Evolutionary conservation across 441 rosid species (phyloP).

Genomic region (Syzygium syzygioides): DNA sequence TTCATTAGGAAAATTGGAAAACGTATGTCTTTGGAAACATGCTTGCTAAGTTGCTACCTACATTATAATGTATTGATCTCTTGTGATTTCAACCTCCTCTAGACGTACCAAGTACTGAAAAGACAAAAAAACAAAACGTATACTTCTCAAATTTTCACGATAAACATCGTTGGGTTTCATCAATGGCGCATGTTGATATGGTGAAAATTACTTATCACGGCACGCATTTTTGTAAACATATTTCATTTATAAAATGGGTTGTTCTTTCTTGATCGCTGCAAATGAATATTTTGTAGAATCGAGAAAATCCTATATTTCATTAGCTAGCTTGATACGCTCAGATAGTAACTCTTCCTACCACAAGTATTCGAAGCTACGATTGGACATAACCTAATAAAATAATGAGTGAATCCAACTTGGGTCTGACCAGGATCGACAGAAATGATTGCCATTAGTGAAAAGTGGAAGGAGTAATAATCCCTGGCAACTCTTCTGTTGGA

Average conservation of each 20-base stretch:
- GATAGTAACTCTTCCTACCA: not conserved
- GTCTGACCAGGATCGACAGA: not conserved
- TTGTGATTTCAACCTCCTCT: not conserved
- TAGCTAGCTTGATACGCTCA: not conserved
- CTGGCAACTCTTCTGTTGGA: not conserved
- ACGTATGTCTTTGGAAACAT: not conserved
- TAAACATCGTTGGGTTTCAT: not conserved
- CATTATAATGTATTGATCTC: not conserved
- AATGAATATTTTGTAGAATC: not conserved
- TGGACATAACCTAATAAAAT: not conserved
- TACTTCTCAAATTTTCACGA: not conserved
- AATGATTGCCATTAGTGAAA: not conserved
- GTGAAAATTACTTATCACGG: not conserved
- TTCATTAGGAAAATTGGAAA: not conserved
- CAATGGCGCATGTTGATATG: not conserved
- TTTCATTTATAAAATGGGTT: not conserved
- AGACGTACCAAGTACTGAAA: not conserved
- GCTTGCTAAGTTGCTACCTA: not conserved
- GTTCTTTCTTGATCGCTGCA: not conserved
- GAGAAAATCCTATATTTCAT: not conserved
- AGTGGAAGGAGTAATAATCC: not conserved
- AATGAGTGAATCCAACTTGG: not conserved
- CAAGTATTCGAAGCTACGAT: not conserved
- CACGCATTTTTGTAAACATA: not conserved
- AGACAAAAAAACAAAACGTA: not conserved